A percentile compares a stretch with the other conserved stretches of the same genome.
These are phyloP conservation scores for Populus ilicifolia DNA, from an alignment of 345 rosid species.

Conservation along the genomic window DNA sequence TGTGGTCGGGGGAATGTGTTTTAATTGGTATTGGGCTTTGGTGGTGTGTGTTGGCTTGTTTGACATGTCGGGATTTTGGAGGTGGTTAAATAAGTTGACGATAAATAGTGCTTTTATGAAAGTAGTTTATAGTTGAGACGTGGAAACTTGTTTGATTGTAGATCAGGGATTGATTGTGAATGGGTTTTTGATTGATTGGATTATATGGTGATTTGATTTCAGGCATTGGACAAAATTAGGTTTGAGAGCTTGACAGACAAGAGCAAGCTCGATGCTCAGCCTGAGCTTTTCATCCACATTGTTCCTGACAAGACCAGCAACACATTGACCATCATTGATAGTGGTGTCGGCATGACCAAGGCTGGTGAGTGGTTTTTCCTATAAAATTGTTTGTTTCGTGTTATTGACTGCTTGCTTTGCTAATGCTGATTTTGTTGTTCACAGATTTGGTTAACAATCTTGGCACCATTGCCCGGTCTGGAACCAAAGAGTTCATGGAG, in stretches of 20 bases:
- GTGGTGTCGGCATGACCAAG: conserved; percentile 87
- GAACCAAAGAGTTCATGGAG: conserved; percentile 88
- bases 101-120: background rate
- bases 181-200: background rate
- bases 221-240: conserved; percentile 91
- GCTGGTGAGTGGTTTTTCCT: conserved; percentile 47
- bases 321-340: conserved; percentile 61
- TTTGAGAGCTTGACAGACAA: conserved; percentile 87
- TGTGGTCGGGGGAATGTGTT: too few relatives aligned
- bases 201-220: background rate
- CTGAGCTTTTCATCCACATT: conserved; percentile 77
- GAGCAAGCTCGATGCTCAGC: conserved; percentile 81
- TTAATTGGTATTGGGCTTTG: too few relatives aligned
- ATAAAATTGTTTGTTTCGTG: background rate
- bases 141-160: background rate
- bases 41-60: too few relatives aligned
- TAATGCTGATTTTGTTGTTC: background rate
- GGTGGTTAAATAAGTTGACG: too few relatives aligned
- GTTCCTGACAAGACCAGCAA: conserved; percentile 74
- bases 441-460: conserved; percentile 83
- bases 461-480: conserved; percentile 87
- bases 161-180: too few relatives aligned
- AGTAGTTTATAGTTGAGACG: too few relatives aligned
- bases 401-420: background rate
- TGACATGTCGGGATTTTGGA: too few relatives aligned